Evolutionary conservation across 2,329 filamentous ascomycete species (phyloP), one percentile per base, ranked within the genome.

Genomic region (Arthrobotrys entomopaga): DNA sequence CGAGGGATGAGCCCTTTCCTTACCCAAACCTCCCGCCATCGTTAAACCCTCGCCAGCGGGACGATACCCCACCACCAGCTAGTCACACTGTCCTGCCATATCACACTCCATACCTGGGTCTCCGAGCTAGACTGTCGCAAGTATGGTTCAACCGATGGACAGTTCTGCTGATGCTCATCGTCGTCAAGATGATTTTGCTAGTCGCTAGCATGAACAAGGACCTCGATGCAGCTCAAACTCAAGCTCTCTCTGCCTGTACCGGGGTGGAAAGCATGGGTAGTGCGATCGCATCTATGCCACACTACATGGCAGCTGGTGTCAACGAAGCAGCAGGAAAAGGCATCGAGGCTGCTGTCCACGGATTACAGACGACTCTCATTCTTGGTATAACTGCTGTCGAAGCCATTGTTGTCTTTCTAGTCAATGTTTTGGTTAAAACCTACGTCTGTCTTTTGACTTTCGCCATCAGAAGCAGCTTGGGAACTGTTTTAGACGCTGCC

Each of bases 111-210:
- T 98, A 98, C 82, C 90, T 99, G 76, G 93, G 93, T 79, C 88
- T 97, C 80, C 88, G 89, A 80, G 90, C 94, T 79, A 90, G 93
- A 79, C 86, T 98, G 79, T 98, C 95, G 60, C 95, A 99, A 84
- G 87, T 96, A 82, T 97, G 94, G 93, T 89, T 99, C 84, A 98
- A 99, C 84, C 88, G 91, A 82, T 99, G 95, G 95, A 98, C 95
- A 43, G 85, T 98, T 73, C 86, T 99, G 54, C 85, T 98, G 54
- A 82, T 97, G 71, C 88, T 99, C 63, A 89, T 98, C 65, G 88
- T 99, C 60, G 87, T 90, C 76, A 88, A 93, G 67, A 87, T 94
- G 73, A 83, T 99, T 60, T 84, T 98, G 72, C 88, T 93, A 42
- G 87, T 94, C 65, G 85, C 86, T 65, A 86, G 87, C 78, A 86